Evolutionary conservation across 2,329 filamentous ascomycete species (phyloP).

Genomic region (Parascedosporium putredinis): DNA sequence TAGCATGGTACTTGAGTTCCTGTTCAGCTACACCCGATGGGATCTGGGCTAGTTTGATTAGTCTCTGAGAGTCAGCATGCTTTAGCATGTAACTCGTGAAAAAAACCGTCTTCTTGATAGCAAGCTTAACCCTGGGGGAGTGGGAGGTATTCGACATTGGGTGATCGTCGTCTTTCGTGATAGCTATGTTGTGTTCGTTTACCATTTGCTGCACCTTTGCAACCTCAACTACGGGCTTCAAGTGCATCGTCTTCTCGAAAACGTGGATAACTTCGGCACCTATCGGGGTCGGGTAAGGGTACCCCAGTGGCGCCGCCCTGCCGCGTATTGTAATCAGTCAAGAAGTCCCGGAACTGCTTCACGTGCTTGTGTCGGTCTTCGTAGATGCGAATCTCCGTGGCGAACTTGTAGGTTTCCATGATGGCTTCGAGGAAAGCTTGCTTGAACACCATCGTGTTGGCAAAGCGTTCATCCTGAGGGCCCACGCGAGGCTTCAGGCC

Average conservation of each 20-base stretch:
- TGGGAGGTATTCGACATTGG: not conserved
- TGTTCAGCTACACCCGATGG: constrained; percentile 51
- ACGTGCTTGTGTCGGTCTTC: constrained; percentile 59
- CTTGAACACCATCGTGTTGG: constrained; percentile 85
- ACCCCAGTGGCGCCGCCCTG: constrained; percentile 29
- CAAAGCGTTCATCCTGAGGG: constrained; percentile 68
- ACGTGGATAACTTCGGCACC: constrained; percentile 78
- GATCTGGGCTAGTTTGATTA: constrained; percentile 60
- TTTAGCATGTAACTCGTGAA: constrained; percentile 87
- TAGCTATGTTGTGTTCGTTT: constrained; percentile 67
- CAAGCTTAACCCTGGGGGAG: constrained; percentile 32
- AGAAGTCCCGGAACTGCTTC: constrained; percentile 76
- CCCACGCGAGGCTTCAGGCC: constrained; percentile 77
- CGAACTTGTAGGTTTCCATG: constrained; percentile 74
- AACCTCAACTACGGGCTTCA: constrained; percentile 71
- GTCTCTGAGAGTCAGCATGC: constrained; percentile 57
- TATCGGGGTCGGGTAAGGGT: constrained; percentile 51
- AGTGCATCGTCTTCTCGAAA: constrained; percentile 58
- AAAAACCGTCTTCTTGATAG: constrained; percentile 78
- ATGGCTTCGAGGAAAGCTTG: constrained; percentile 70
- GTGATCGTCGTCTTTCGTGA: constrained; percentile 23
- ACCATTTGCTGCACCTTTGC: constrained; percentile 82
- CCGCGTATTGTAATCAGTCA: constrained; percentile 59
- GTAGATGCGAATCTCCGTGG: constrained; percentile 72
- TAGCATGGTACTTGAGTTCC: constrained; percentile 73